phyloP scores from a whole-genome alignment of 2,329 filamentous ascomycete species.

The Sporothrix curviconia region DNA sequence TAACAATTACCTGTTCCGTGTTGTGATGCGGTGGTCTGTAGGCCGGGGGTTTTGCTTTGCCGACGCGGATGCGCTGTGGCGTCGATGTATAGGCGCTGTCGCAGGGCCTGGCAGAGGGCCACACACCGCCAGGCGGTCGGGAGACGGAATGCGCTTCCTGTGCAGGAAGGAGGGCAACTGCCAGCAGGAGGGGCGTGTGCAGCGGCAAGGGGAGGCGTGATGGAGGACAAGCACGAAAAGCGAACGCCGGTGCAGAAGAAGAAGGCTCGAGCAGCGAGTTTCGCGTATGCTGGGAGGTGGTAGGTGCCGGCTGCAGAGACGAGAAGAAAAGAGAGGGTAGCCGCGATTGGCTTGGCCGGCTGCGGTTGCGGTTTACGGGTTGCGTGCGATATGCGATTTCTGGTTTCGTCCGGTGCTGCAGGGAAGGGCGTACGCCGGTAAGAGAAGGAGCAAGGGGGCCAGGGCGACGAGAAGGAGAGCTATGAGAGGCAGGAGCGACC shows the following conservation, averaged over 20 bases:
- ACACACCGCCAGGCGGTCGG: not conserved
- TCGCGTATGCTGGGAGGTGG: too few relatives aligned
- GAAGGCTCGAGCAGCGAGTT: not conserved
- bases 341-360: conserved; percentile 2
- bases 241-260: not conserved
- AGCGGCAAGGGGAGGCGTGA: not conserved
- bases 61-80: not conserved
- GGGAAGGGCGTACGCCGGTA: not conserved
- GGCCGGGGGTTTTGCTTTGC: not conserved
- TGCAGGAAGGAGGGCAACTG: not conserved
- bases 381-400: not conserved
- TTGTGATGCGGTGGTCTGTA: not conserved
- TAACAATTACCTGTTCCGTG: not conserved
- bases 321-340: not conserved
- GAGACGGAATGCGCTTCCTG: not conserved
- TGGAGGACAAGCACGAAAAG: not conserved
- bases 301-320: not conserved
- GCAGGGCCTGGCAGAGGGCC: not conserved
- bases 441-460: not conserved
- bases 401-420: too few relatives aligned
- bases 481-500: not conserved
- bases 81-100: not conserved
- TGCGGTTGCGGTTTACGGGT: not conserved
- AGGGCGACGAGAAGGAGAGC: not conserved
- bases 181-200: not conserved